Conservation (phyloP, 495 filamentous ascomycete species). For the Amphirosellinia nigrospora region DNA sequence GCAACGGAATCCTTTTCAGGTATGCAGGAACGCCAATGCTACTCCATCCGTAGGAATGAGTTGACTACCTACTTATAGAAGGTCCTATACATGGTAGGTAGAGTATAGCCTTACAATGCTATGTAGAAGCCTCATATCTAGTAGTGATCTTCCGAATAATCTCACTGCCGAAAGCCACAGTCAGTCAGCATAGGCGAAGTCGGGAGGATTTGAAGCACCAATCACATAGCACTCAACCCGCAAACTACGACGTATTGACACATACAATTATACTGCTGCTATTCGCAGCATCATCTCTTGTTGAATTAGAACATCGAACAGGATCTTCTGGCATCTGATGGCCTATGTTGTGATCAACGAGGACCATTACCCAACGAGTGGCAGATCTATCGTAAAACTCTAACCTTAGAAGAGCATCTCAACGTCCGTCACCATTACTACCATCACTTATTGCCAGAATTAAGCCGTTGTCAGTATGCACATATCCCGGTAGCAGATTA, state of each 20-base stretch:
- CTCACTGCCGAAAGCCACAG: constrained; percentile 7
- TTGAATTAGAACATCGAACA: neutral
- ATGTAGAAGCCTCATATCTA: neutral
- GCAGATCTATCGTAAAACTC: neutral
- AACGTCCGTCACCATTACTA: neutral
- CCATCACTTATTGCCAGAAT: neutral
- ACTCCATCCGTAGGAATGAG: neutral
- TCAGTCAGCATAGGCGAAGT: constrained; percentile 3
- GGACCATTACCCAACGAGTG: neutral
- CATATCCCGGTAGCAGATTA: neutral
- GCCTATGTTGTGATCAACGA: constrained; percentile 8
- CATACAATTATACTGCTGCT: neutral
- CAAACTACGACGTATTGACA: neutral
- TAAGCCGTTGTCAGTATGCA: neutral
- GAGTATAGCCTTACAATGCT: neutral
- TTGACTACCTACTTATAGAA: neutral
- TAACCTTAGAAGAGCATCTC: neutral
- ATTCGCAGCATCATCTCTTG: neutral
- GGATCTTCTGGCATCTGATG: neutral
- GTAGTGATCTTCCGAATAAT: neutral
- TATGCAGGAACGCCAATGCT: neutral
- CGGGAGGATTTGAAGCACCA: neutral
- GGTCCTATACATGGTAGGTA: neutral
- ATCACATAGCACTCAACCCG: neutral
- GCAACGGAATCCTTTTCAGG: neutral